Percentiles rank a stretch among this genome's conserved stretches.
Evolutionary conservation across 345 rosid genomes (phyloP).

Genomic region (Bruguiera gymnorhiza): DNA sequence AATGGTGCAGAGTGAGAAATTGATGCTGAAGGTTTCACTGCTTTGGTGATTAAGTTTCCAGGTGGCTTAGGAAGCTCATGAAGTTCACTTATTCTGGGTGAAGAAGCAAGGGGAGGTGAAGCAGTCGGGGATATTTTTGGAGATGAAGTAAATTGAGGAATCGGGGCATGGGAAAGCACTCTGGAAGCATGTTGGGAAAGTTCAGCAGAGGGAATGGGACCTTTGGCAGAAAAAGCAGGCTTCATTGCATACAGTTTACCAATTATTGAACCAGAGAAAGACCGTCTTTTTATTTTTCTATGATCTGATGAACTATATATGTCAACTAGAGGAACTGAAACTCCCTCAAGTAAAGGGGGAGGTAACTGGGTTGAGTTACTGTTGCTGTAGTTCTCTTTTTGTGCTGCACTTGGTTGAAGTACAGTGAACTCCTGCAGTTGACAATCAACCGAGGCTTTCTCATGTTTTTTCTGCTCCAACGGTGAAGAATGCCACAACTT

Average conservation of each 20-base stretch:
- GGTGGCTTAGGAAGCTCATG: conserved; percentile 99
- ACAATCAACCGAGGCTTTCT: conserved; percentile 35
- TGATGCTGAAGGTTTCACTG: conserved; percentile 45
- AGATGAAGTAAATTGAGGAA: conserved; percentile 50
- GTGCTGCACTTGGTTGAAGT: conserved; percentile 25
- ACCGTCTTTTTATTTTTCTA: conserved; percentile 48
- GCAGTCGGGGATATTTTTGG: conserved; percentile 71
- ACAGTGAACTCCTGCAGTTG: conserved; percentile 23
- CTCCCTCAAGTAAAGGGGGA: conserved; percentile 53
- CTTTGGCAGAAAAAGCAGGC: conserved; percentile 42
- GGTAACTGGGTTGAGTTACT: conserved; percentile 48
- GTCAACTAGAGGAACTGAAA: conserved; percentile 44
- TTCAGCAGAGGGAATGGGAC: conserved; percentile 44
- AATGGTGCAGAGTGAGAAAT: conserved; percentile 89
- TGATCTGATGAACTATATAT: conserved; percentile 32
- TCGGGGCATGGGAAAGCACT: conserved; percentile 36
- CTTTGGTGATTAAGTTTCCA: conserved; percentile 38
- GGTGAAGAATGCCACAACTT: conserved; percentile 87
- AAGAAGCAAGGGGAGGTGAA: conserved; percentile 76
- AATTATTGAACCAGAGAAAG: conserved; percentile 75
- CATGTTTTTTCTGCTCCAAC: conserved; percentile 65
- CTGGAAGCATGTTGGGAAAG: conserved; percentile 46
- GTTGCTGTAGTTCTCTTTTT: conserved; percentile 41
- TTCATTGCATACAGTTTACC: conserved; percentile 54
- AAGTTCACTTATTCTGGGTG: conserved; percentile 79